Percentiles rank a stretch among this genome's conserved stretches.
Evolutionary conservation across 2,329 filamentous ascomycete species (phyloP).

Genomic region (Penicillium sp.): DNA sequence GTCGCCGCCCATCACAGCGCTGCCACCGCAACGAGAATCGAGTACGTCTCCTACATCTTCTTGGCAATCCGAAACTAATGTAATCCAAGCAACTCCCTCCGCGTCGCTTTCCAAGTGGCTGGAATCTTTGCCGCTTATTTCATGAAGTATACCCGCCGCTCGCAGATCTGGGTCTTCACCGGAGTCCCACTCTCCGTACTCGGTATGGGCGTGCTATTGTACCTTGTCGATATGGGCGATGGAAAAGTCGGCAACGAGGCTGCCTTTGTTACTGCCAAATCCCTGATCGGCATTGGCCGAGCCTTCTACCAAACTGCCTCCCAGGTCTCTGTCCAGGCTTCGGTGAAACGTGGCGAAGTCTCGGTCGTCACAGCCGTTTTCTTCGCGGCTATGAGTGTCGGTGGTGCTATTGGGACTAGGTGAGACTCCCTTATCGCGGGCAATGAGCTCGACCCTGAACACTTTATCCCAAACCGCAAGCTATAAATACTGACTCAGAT

Average conservation of each 20-base stretch:
- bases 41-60: slow-evolving; percentile 11
- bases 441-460: too few species aligned
- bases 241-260: slow-evolving; percentile 37
- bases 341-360: slow-evolving; percentile 41
- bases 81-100: slow-evolving; percentile 34
- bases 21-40: slow-evolving; percentile 38
- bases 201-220: slow-evolving; percentile 38
- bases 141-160: slow-evolving; percentile 45
- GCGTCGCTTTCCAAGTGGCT: slow-evolving; percentile 44
- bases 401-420: slow-evolving; percentile 41
- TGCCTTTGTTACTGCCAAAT: slow-evolving; percentile 42
- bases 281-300: slow-evolving; percentile 40
- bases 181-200: slow-evolving; percentile 43
- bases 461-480: too few species aligned
- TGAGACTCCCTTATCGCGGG: not conserved
- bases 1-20: slow-evolving; percentile 44
- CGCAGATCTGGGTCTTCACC: slow-evolving; percentile 38
- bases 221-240: slow-evolving; percentile 31
- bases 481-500: too few species aligned
- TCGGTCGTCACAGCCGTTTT: slow-evolving; percentile 45
- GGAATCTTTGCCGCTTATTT: slow-evolving; percentile 40
- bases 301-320: slow-evolving; percentile 41
- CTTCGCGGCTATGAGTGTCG: slow-evolving; percentile 40
- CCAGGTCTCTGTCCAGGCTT: slow-evolving; percentile 43
- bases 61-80: not conserved